Base-by-base conservation (phyloP, 1,284 basidiomycete genomes). In the Afroboletus lepidellus region DNA sequence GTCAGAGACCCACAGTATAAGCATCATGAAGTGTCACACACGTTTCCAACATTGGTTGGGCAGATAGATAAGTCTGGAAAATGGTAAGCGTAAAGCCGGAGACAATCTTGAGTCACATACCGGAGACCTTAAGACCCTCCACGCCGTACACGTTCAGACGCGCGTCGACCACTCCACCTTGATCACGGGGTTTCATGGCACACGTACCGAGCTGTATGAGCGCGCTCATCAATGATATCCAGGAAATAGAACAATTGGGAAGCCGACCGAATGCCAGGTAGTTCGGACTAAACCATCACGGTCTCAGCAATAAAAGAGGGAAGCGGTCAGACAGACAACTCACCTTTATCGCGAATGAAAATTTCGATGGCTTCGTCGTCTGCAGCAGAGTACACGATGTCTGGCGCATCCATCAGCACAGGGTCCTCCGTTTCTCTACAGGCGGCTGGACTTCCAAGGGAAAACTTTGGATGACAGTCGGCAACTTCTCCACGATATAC, bases 221-320 rank as follows among this genome's bases (percentile, higher is more conserved):
- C 15, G 1, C 6, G 1, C 20, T 11, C 8, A 36, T 55, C 24
- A 49, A 37, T 11, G 1, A 7, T 7, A 3, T 8, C 24, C 6
- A 18, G 7, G 6, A 21, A 5, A 12, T 1, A 0, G 1, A 2
- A 15, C 5, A 2, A 23, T 9, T 2, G 3, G 29, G n/a, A n/a
- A 42, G 2, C 77, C 57, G 54, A 84, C 83, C 51, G 81, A 77
- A 58, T 86, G 85, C 77, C 77, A 84, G 0, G 74, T 65, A 0
- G 79, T 77, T n/a, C 48, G 48, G 5, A 75, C 82, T 83, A 24
- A 21, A 11, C 5, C 21, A 18, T 47, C 13, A 15, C 23, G 8
- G 41, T 20, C 20, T 33, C 13, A 13, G 24, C 1, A 8, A 34
- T 12, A 11, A 24, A 20, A 16, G 24, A 3, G n/a, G 3, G 25